Conservation (phyloP, 306 rosid genomes). For the Prinsepia uniflora region DNA sequence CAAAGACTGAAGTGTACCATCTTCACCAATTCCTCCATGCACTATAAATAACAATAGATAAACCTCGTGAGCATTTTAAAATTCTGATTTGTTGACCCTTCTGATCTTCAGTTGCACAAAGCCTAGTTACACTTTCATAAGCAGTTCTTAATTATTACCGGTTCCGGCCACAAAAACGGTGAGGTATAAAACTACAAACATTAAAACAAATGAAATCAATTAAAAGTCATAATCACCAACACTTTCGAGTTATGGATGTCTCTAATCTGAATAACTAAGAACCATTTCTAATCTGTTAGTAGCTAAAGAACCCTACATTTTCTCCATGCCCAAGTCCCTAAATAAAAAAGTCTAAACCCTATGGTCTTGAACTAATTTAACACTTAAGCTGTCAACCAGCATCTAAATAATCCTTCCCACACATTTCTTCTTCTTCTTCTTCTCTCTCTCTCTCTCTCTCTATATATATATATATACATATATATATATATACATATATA, state of each 20-base stretch:
- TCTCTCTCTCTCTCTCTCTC: background rate
- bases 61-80: slow-evolving; percentile 16
- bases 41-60: slow-evolving; percentile 42
- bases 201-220: background rate
- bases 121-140: background rate
- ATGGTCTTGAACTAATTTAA: too few relatives aligned
- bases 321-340: background rate
- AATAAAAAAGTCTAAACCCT: background rate
- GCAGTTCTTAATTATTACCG: background rate
- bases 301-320: background rate
- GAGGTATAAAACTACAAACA: background rate
- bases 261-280: background rate
- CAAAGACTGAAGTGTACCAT: slow-evolving; percentile 87
- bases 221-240: background rate
- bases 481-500: too few relatives aligned
- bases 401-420: too few relatives aligned
- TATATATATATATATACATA: too few relatives aligned
- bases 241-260: background rate
- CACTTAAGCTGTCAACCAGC: background rate
- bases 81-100: slow-evolving; percentile 2
- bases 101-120: background rate
- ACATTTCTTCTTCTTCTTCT: background rate
- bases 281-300: background rate
- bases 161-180: background rate
- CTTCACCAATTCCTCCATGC: slow-evolving; percentile 99